Percentiles rank a stretch among this genome's conserved stretches.
Evolutionary conservation across 1,284 basidiomycete species (phyloP).

Genomic region (Cystobasidium slooffiae): DNA sequence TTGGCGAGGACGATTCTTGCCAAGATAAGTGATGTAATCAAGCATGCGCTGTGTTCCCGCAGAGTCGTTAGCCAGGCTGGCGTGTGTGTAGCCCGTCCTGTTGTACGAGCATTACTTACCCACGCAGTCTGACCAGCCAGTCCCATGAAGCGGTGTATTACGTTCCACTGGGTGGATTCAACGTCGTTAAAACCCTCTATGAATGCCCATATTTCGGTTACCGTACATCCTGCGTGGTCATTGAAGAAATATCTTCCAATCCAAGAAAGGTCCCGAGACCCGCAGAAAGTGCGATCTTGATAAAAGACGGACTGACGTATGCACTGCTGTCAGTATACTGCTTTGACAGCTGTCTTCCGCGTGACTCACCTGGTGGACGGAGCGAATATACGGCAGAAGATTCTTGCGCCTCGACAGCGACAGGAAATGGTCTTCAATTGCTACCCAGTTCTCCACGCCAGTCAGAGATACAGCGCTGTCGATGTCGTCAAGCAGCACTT

Average conservation of each 20-base stretch:
- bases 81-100: neutral
- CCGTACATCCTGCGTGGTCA: slow-evolving; percentile 23
- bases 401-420: neutral
- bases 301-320: slow-evolving; percentile 33
- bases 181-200: slow-evolving; percentile 5
- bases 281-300: slow-evolving; percentile 14
- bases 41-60: slow-evolving; percentile 13
- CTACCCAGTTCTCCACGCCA: neutral
- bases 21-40: slow-evolving; percentile 27
- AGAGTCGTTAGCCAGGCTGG: neutral
- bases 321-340: neutral
- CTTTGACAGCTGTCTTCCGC: neutral
- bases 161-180: neutral
- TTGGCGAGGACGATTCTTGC: slow-evolving; percentile 27
- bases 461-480: slow-evolving; percentile 15
- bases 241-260: slow-evolving; percentile 17
- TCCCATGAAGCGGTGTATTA: slow-evolving; percentile 6
- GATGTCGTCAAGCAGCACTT: slow-evolving; percentile 10
- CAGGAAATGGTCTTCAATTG: slow-evolving; percentile 35
- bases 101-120: slow-evolving; percentile 3
- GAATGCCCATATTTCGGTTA: neutral
- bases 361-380: slow-evolving; percentile 31
- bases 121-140: slow-evolving; percentile 5
- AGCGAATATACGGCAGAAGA: slow-evolving; percentile 33
- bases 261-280: slow-evolving; percentile 5